Base-by-base conservation (phyloP, 2,329 filamentous ascomycete species). In the Paecilomyces sp. region DNA sequence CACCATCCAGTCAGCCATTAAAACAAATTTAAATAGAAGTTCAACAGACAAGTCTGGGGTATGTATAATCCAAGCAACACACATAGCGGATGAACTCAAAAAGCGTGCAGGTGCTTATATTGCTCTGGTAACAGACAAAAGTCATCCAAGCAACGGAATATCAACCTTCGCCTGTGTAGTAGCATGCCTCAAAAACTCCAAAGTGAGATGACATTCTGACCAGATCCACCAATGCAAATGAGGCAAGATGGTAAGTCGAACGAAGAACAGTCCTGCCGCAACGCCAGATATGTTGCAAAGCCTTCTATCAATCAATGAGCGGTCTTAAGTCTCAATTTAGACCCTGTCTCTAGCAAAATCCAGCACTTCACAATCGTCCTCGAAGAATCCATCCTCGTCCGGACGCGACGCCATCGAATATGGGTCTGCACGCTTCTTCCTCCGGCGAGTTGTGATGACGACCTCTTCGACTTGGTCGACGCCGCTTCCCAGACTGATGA, bases 281-380 rank as follows among this genome's bases (percentile, higher is more conserved):
- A 57, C 56, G 47, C 55, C 57, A 24, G 11, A 55, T 15, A 50
- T 55, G 56, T 30, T 50, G 56, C 22, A 47, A 54, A 18, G 56
- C 58, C 34, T 33, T 60, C 58, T 58, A 57, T 47, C 41, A 47
- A 57, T 47, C 41, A 47, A 47, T 47, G 8, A 5, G n/a, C 41
- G 13, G 13, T 47, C 41, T 47, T 24, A 12, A 3, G 41, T 25
- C 22, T 34, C 22, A 53, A 13, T 52, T 75, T 67, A 80, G 53
- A 84, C 82, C 53, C 82, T 74, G 62, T 84, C 82, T 57, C 79
- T 76, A 13, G 91, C 90, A 82, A 94, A 95, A 76, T 96, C 91
- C 63, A 96, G 82, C 60, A 96, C 89, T 72, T 96, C 91, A 66
- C 90, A 94, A 70, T 95, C 92, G 71, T 96, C 91, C 75, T 96